Evolutionary conservation across 164 flowering plant species (phyloP), one percentile per base, ranked within the genome.

Genomic region (Nymphaea colorata): DNA sequence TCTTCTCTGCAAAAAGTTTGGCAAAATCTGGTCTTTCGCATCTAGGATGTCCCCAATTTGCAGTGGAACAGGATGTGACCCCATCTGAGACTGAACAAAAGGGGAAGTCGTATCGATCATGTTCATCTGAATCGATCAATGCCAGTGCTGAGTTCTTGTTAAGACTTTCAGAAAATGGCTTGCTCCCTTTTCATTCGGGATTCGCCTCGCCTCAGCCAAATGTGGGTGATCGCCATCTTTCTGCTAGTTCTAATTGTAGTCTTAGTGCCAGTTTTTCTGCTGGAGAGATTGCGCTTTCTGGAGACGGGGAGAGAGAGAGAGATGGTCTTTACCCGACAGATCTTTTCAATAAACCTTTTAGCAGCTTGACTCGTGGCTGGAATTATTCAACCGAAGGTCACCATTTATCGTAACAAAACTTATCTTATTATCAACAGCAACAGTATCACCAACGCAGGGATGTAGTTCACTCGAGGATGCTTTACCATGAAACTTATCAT

Each of bases 231-330:
- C 64, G 16, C 16, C 16, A 36, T 12, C 6, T 8, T 36, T 17
- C 6, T 7, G 3, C 25, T 61, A n/a, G 7, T 17, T 36, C 41
- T 61, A 51, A 51, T 14, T 51, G 12, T 61, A 2, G 64, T 6
- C 7, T 17, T 61, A 61, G 8, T 42, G 82, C 79, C 41, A 69
- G 83, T 18, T 76, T 85, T 42, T 73, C 90, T 43, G 79, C 82
- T 4, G 80, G 77, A 74, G 93, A 85, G 68, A 83, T 87, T 41
- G 96, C 86, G 79, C 85, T 81, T 18, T 92, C 91, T 67, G 96
- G 89, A 80, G 92, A 92, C n/a, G n/a, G n/a, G n/a, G n/a, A n/a
- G n/a, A n/a, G n/a, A n/a, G n/a, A n/a, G n/a, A n/a, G n/a, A n/a
- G n/a, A n/a, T n/a, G n/a, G n/a, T n/a, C n/a, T n/a, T n/a, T n/a